These are phyloP conservation scores for Gracilaria vermiculophylla DNA, from an alignment of 23 red algal genomes.

Conservation along the genomic window DNA sequence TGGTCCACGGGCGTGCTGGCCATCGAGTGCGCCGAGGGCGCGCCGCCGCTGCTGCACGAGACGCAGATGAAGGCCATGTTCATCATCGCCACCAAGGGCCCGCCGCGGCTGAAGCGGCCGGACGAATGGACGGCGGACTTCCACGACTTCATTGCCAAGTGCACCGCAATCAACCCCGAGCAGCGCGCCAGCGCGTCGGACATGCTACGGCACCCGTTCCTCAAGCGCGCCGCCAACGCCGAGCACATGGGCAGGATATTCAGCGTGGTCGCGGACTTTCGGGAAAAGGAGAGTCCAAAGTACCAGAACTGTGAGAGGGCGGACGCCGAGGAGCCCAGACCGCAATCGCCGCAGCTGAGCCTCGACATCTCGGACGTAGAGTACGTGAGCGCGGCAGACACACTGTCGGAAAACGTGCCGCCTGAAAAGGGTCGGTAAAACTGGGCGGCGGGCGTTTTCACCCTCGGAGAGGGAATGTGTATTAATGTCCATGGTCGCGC, in stretches of 20 bases:
- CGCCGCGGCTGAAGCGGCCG: slow-evolving; percentile 67
- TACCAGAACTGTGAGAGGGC: slow-evolving; percentile 30
- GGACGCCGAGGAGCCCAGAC: slow-evolving; percentile 14
- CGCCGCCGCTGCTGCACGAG: slow-evolving; percentile 81
- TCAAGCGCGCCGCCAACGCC: slow-evolving; percentile 62
- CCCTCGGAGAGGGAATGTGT: neutral
- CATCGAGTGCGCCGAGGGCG: slow-evolving; percentile 97
- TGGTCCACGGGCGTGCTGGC: slow-evolving; percentile 95
- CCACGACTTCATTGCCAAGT: slow-evolving; percentile 81
- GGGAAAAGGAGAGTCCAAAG: slow-evolving; percentile 54
- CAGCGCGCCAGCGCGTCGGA: slow-evolving; percentile 67
- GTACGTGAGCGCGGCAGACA: slow-evolving; percentile 35
- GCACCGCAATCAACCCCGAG: slow-evolving; percentile 62
- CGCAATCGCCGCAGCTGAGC: slow-evolving; percentile 24
- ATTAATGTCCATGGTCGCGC: neutral
- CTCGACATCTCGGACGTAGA: slow-evolving; percentile 5
- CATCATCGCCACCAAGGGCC: slow-evolving; percentile 87
- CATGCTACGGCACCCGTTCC: slow-evolving; percentile 86
- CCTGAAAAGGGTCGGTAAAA: slow-evolving; percentile 1
- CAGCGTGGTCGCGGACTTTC: slow-evolving; percentile 64
- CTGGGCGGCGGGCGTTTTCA: neutral
- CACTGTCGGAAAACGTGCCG: neutral
- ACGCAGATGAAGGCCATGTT: slow-evolving; percentile 96
- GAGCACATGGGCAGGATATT: slow-evolving; percentile 79
- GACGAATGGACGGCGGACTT: slow-evolving; percentile 85